Conservation (phyloP, 768 basidiomycete genomes). For the Lactarius hengduanensis region DNA sequence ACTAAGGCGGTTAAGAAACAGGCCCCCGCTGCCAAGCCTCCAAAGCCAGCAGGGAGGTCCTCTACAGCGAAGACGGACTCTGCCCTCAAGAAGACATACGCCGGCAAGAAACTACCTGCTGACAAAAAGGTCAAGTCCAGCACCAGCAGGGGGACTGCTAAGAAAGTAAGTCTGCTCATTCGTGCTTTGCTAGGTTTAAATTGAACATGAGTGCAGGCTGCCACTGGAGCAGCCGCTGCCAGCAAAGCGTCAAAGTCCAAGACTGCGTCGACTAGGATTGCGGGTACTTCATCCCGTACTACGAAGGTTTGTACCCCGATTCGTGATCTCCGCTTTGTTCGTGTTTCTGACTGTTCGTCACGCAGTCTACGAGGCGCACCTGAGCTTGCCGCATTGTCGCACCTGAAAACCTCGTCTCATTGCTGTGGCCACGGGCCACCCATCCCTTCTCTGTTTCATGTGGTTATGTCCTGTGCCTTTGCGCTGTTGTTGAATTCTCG, state of each 20-base stretch:
- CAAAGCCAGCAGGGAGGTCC: constrained; percentile 21
- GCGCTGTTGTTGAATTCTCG: constrained; percentile 6
- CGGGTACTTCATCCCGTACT: background rate
- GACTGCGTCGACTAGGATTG: constrained; percentile 31
- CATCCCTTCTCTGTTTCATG: constrained; percentile 1
- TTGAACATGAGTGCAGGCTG: constrained; percentile 41
- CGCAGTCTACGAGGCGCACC: constrained; percentile 13
- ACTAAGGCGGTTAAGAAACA: constrained; percentile 25
- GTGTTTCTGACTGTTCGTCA: background rate
- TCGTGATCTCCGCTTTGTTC: background rate
- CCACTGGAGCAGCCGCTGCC: constrained; percentile 47
- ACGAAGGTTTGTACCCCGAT: constrained; percentile 10
- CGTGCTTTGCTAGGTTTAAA: constrained; percentile 4
- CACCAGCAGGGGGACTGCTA: constrained; percentile 49
- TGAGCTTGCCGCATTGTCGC: constrained; percentile 1
- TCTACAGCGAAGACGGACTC: constrained; percentile 34
- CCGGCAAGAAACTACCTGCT: constrained; percentile 23
- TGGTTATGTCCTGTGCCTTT: constrained; percentile 10
- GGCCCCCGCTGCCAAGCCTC: constrained; percentile 13
- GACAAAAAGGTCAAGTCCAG: constrained; percentile 28
- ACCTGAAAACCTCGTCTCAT: background rate
- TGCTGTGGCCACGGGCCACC: constrained; percentile 5
- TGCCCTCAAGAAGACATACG: constrained; percentile 32
- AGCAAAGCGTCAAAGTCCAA: constrained; percentile 35
- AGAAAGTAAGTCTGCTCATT: constrained; percentile 51